A percentile compares a stretch with the other conserved stretches of the same genome.
Conservation (phyloP, 305 asterid genomes). For the Solanum hybrid region DNA sequence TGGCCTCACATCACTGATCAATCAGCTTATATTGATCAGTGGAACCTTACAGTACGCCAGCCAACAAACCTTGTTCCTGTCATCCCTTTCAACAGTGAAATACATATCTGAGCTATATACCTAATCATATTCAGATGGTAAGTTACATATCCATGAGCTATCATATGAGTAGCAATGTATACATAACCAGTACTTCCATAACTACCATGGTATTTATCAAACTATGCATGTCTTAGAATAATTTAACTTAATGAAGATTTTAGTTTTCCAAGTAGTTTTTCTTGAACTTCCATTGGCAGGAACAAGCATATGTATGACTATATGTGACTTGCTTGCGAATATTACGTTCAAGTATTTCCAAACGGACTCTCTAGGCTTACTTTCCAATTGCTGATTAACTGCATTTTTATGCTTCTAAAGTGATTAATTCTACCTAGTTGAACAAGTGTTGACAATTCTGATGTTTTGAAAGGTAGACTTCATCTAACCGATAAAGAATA, state of each 20-base stretch:
- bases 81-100: neutral
- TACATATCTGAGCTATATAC: neutral
- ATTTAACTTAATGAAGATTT: neutral
- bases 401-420: neutral
- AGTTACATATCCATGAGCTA: neutral
- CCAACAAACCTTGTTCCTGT: slow-evolving; percentile 13
- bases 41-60: slow-evolving; percentile 13
- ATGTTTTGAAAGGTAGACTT: neutral
- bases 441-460: neutral
- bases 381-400: neutral
- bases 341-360: neutral
- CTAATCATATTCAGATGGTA: neutral
- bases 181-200: neutral
- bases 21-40: slow-evolving; percentile 26
- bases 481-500: neutral
- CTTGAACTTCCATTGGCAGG: too few species aligned
- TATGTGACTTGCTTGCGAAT: neutral
- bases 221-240: neutral
- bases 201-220: neutral
- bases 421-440: neutral
- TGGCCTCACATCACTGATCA: neutral
- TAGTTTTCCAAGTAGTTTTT: neutral
- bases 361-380: neutral
- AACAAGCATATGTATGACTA: too few species aligned
- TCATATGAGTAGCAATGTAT: neutral